These are phyloP conservation scores for Mycosphaerelloides madeirae DNA, from an alignment of 2,329 filamentous ascomycete genomes.

Conservation along the genomic window DNA sequence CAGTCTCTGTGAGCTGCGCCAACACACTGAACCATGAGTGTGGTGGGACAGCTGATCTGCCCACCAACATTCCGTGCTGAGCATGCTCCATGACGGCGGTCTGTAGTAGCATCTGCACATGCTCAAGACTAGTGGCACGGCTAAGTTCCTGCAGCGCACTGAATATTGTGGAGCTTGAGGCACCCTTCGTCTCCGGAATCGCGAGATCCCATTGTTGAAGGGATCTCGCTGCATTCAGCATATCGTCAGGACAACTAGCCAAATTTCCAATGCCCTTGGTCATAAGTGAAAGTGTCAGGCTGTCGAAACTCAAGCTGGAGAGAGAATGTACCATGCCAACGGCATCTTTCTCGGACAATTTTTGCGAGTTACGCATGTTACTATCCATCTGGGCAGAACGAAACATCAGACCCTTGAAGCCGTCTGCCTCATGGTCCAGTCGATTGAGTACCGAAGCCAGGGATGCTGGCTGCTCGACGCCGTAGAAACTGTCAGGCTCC, in stretches of 20 bases:
- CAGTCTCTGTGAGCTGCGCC: slow-evolving; percentile 73
- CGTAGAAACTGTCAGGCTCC: slow-evolving; percentile 95
- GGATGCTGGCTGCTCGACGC: slow-evolving; percentile 72
- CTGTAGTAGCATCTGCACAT: slow-evolving; percentile 10
- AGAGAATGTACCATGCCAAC: slow-evolving; percentile 71
- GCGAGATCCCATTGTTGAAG: slow-evolving; percentile 91
- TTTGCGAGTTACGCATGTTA: slow-evolving; percentile 61
- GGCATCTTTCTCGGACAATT: slow-evolving; percentile 55
- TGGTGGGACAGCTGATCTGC: slow-evolving; percentile 7
- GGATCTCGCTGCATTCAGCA: slow-evolving; percentile 49
- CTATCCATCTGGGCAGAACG: slow-evolving; percentile 88
- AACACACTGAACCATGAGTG: slow-evolving; percentile 45
- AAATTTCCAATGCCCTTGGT: slow-evolving; percentile 60
- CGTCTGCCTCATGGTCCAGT: slow-evolving; percentile 84
- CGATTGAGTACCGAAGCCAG: slow-evolving; percentile 72
- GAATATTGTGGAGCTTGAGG: slow-evolving; percentile 55
- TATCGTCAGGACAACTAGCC: slow-evolving; percentile 30
- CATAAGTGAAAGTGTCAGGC: slow-evolving; percentile 75
- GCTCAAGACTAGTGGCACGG: slow-evolving; percentile 13
- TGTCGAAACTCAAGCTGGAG: slow-evolving; percentile 75
- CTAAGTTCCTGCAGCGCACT: slow-evolving; percentile 71
- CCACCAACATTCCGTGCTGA: slow-evolving; percentile 1
- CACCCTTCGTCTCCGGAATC: slow-evolving; percentile 52
- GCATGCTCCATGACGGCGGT: slow-evolving; percentile 11
- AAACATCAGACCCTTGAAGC: slow-evolving; percentile 81